Evolutionary conservation across 495 filamentous ascomycete genomes (phyloP).

Genomic region (Annulohypoxylon stygium): DNA sequence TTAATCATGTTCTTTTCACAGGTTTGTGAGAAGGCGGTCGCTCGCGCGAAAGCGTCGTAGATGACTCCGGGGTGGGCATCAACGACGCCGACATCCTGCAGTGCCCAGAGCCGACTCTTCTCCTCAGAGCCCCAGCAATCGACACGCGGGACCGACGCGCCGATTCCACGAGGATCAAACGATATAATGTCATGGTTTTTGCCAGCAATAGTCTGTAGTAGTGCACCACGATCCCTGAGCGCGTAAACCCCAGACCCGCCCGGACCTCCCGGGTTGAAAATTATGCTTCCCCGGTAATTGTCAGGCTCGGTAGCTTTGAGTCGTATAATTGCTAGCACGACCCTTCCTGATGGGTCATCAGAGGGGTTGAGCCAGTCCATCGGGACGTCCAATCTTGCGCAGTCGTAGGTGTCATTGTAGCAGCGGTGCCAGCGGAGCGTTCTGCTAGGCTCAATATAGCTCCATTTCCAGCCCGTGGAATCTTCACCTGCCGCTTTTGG

Average conservation of each 20-base stretch:
- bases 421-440: constrained; percentile 54
- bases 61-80: constrained; percentile 57
- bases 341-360: constrained; percentile 47
- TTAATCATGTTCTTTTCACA: constrained; percentile 51
- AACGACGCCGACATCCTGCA: constrained; percentile 55
- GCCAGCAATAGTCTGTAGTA: constrained; percentile 63
- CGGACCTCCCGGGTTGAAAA: constrained; percentile 68
- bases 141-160: constrained; percentile 57
- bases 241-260: constrained; percentile 63
- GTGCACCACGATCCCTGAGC: constrained; percentile 52
- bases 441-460: constrained; percentile 51
- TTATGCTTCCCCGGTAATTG: constrained; percentile 60
- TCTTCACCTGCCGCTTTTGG: neutral
- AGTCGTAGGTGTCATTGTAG: constrained; percentile 53
- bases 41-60: constrained; percentile 57
- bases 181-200: constrained; percentile 63
- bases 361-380: constrained; percentile 64
- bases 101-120: constrained; percentile 54
- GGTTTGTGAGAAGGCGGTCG: constrained; percentile 53
- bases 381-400: constrained; percentile 59
- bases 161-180: constrained; percentile 65
- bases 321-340: constrained; percentile 60
- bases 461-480: constrained; percentile 46
- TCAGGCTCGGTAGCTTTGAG: constrained; percentile 57
- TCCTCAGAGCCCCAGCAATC: constrained; percentile 58